Percentiles rank a stretch among this genome's conserved stretches.
phyloP scores from a whole-genome alignment of 192 early-diverging fungal genomes.

The Obelidium mucronatum region DNA sequence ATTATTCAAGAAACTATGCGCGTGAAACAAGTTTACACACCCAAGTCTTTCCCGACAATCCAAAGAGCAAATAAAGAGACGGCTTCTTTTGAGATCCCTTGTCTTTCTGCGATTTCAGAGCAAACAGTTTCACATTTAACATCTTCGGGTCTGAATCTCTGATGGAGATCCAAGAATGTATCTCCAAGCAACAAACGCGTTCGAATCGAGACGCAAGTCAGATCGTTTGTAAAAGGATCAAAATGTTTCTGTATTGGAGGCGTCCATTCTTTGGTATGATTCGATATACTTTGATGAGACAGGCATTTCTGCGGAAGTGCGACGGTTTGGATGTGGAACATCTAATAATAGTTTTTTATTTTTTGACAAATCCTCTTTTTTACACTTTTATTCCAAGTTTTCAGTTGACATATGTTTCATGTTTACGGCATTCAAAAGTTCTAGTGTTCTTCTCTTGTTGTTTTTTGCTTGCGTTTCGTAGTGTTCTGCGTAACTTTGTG shows the following conservation, averaged over 20 bases:
- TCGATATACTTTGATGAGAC: conserved; percentile 29
- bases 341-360: too few relatives aligned
- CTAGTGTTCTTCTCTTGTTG: neutral
- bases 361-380: neutral
- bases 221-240: conserved; percentile 43
- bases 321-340: conserved; percentile 32
- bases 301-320: conserved; percentile 29
- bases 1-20: neutral
- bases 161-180: conserved; percentile 57
- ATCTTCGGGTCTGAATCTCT: conserved; percentile 45
- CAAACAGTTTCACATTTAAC: conserved; percentile 45
- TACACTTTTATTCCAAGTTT: neutral
- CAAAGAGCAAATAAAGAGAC: conserved; percentile 57
- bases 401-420: neutral
- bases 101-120: conserved; percentile 53
- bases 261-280: conserved; percentile 44
- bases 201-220: conserved; percentile 51
- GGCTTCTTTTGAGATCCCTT: conserved; percentile 44
- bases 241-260: conserved; percentile 57
- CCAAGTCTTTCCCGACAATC: conserved; percentile 63
- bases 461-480: conserved; percentile 12
- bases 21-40: conserved; percentile 47
- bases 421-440: too few relatives aligned
- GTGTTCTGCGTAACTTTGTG: conserved; percentile 6
- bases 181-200: conserved; percentile 62